Conservation (phyloP, 306 rosid species). For the Trichosanthes truncata region DNA sequence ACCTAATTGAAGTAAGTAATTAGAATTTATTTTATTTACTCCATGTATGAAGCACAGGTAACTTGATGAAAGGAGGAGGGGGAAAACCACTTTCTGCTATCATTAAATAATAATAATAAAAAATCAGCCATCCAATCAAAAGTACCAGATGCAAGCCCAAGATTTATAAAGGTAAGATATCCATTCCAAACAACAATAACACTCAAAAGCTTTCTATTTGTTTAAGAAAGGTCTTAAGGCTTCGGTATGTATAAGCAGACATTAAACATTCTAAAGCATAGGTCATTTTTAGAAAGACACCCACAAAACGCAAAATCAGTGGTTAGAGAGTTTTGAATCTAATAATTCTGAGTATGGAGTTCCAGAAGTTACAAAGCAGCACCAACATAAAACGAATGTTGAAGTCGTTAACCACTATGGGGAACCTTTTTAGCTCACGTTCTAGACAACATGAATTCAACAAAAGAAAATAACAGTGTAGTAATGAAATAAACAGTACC, state of each 20-base stretch:
- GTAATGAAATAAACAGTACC: constrained; percentile 32
- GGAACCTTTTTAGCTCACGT: not conserved
- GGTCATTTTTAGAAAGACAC: not conserved
- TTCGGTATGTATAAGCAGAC: not conserved
- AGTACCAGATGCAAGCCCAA: not conserved
- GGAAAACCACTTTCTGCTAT: not conserved
- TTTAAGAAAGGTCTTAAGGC: not conserved
- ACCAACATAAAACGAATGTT: not conserved
- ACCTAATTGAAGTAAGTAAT: not conserved
- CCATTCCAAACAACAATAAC: not conserved
- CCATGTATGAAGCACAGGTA: not conserved
- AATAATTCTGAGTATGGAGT: not conserved
- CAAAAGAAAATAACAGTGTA: not conserved
- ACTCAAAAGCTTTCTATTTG: not conserved
- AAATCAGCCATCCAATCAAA: not conserved
- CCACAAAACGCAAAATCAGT: not conserved
- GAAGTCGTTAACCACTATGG: not conserved
- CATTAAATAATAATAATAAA: not conserved
- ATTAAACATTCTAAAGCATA: not conserved
- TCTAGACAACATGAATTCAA: not conserved
- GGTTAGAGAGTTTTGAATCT: not conserved
- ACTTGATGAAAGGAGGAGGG: not conserved
- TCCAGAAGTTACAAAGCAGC: not conserved
- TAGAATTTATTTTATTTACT: not conserved
- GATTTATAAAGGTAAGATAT: not conserved